phyloP scores from a whole-genome alignment of 768 basidiomycete genomes.

The Pholiota molesta region DNA sequence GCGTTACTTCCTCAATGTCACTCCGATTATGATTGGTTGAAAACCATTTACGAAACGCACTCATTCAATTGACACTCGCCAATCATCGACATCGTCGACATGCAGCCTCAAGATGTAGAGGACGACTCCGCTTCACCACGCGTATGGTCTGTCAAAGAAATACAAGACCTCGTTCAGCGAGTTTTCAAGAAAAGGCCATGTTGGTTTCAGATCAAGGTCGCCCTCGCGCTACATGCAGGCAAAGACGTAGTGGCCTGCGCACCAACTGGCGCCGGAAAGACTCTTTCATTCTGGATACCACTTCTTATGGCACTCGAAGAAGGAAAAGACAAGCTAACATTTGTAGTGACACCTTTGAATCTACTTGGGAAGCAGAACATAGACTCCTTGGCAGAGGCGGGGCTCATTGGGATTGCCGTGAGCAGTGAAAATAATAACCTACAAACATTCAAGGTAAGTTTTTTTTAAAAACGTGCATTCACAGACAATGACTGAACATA shows the following conservation, averaged over 20 bases:
- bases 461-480: too few species aligned
- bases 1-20: neutral
- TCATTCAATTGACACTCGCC: neutral
- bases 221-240: neutral
- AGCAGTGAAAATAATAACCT: too few species aligned
- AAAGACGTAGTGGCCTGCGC: slow-evolving; percentile 9
- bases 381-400: neutral
- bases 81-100: neutral
- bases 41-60: too few species aligned
- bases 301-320: neutral
- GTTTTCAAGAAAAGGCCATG: slow-evolving; percentile 15
- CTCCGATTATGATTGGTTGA: neutral
- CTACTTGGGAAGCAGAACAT: neutral
- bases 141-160: neutral
- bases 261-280: slow-evolving; percentile 8
- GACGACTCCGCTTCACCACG: neutral
- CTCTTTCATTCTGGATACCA: neutral
- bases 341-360: neutral
- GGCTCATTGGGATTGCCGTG: too few species aligned
- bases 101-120: neutral
- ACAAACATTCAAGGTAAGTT: too few species aligned
- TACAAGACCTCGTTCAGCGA: slow-evolving; percentile 10
- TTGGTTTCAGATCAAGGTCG: neutral
- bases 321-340: neutral
- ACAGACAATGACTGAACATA: too few species aligned